A percentile compares a stretch with the other conserved stretches of the same genome.
phyloP scores from a whole-genome alignment of 768 basidiomycete genomes.

The Baorangia bicolor region DNA sequence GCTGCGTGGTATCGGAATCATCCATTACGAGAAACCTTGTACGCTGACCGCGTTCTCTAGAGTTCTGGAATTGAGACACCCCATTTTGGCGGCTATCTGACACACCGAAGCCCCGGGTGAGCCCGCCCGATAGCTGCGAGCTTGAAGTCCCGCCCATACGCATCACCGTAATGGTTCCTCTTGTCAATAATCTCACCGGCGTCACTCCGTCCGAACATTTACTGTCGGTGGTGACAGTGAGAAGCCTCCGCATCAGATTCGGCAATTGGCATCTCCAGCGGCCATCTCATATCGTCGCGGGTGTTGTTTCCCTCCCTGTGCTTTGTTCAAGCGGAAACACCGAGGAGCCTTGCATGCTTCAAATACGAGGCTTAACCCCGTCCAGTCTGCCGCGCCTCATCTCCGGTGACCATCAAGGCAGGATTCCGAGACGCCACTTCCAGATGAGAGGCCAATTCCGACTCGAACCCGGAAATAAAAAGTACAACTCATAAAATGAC shows the following conservation, averaged over 20 bases:
- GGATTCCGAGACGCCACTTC: not conserved
- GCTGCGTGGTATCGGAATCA: not conserved
- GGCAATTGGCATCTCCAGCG: conserved; percentile 9
- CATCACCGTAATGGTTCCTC: not conserved
- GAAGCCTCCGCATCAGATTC: conserved; percentile 6
- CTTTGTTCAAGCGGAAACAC: not conserved
- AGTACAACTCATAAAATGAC: not conserved
- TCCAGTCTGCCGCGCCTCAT: not conserved
- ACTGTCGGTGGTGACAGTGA: not conserved
- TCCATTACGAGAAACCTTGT: not conserved
- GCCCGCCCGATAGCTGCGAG: not conserved
- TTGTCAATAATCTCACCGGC: conserved; percentile 4
- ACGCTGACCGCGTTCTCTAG: not conserved
- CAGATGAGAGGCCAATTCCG: not conserved
- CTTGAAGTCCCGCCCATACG: no score
- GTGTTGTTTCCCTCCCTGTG: not conserved
- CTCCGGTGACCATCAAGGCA: not conserved
- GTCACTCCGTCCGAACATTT: conserved; percentile 7
- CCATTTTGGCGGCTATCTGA: not conserved
- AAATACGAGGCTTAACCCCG: not conserved
- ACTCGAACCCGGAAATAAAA: not conserved
- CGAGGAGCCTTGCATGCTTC: not conserved
- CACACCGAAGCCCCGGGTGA: no score
- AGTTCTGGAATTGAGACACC: not conserved
- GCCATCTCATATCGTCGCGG: not conserved